phyloP scores from a whole-genome alignment of 441 rosid species.

The Aleurites moluccanus region DNA sequence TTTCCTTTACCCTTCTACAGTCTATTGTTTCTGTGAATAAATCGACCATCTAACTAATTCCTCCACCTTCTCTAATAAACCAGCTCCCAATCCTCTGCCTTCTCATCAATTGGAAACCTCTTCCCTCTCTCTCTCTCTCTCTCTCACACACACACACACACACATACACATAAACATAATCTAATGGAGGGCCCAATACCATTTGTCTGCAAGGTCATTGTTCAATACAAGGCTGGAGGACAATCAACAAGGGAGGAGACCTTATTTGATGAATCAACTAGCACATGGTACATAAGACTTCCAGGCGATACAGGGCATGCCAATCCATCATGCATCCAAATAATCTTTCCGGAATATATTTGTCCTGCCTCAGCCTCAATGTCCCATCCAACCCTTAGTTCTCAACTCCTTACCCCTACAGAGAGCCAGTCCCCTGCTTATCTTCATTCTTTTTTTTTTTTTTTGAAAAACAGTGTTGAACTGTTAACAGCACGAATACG shows the following conservation, averaged over 20 bases:
- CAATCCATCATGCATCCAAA: background rate
- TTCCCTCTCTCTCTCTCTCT: too few species aligned
- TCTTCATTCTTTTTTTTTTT: background rate
- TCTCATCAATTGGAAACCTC: background rate
- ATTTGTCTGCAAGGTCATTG: constrained; percentile 15
- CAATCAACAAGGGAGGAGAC: constrained; percentile 5
- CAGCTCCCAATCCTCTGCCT: too few species aligned
- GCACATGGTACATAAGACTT: constrained; percentile 5
- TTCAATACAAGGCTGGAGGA: constrained; percentile 6
- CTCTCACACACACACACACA: too few species aligned
- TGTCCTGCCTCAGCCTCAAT: background rate
- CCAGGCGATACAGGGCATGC: background rate
- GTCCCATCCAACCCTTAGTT: background rate
- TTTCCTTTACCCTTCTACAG: background rate
- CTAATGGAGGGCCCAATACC: constrained; percentile 28
- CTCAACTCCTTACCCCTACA: background rate
- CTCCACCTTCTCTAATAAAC: background rate
- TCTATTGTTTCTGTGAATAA: background rate
- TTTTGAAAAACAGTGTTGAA: too few species aligned
- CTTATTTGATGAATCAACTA: constrained; percentile 1
- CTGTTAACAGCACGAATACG: background rate
- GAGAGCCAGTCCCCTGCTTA: background rate
- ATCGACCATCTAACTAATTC: background rate
- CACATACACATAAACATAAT: too few species aligned
- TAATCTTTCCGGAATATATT: background rate